Conservation (phyloP, 129 eudicot genomes). For the Lactuca saligna region DNA sequence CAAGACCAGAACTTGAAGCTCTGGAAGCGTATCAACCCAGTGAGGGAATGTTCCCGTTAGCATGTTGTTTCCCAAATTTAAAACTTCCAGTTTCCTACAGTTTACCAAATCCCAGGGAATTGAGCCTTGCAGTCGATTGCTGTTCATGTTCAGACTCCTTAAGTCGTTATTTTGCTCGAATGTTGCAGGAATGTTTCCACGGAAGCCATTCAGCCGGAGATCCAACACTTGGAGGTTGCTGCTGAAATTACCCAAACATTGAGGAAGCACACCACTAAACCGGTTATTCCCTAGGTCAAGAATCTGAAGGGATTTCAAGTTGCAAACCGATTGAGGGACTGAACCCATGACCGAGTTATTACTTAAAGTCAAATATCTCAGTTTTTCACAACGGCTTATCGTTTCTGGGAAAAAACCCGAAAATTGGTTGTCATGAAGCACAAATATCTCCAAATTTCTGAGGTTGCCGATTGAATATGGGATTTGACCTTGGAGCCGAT, state of each 20-base stretch:
- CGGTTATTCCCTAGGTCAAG: constrained; percentile 32
- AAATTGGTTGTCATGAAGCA: constrained; percentile 32
- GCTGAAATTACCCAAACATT: constrained; percentile 37
- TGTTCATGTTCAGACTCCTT: constrained; percentile 26
- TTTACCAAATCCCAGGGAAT: constrained; percentile 19
- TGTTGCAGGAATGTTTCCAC: constrained; percentile 25
- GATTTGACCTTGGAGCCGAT: constrained; percentile 23
- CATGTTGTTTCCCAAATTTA: constrained; percentile 41
- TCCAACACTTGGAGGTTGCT: constrained; percentile 20
- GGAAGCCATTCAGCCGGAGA: constrained; percentile 19
- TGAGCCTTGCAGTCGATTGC: constrained; percentile 30
- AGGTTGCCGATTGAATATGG: constrained; percentile 36
- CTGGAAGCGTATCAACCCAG: constrained; percentile 37
- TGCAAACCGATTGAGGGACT: constrained; percentile 33
- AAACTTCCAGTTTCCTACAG: constrained; percentile 35
- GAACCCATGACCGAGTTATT: constrained; percentile 25
- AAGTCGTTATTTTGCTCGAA: constrained; percentile 7
- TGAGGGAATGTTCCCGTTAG: constrained; percentile 30
- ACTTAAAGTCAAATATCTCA: constrained; percentile 19
- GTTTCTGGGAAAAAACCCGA: constrained; percentile 30
- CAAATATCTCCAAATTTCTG: constrained; percentile 23
- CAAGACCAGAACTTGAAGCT: constrained; percentile 41
- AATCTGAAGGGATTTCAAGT: constrained; percentile 16
- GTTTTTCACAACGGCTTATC: constrained; percentile 18
- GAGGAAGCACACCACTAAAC: constrained; percentile 27